Conservation (phyloP, 257 asterid species). For the Thymus quinquecostatus region DNA sequence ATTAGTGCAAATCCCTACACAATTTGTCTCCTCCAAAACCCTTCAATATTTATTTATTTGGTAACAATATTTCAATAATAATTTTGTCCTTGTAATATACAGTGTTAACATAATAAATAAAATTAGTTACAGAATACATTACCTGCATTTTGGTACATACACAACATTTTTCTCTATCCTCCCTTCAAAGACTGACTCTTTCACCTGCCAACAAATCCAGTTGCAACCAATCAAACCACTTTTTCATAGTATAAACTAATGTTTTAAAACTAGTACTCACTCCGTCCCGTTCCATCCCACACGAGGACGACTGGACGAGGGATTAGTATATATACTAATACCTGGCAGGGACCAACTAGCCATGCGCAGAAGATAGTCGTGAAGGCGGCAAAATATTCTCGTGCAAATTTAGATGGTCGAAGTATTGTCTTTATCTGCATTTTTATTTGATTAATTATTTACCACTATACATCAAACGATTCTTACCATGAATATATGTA, state of each 20-base stretch:
- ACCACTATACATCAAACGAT: too few relatives aligned
- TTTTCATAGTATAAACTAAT: not conserved
- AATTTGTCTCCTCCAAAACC: constrained; percentile 86
- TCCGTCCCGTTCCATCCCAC: too few relatives aligned
- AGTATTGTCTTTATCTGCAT: constrained; percentile 56
- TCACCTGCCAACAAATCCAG: constrained; percentile 49
- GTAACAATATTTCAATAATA: not conserved
- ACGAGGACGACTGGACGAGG: too few relatives aligned
- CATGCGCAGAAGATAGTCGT: constrained; percentile 82
- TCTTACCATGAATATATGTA: too few relatives aligned
- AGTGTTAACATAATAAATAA: too few relatives aligned
- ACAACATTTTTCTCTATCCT: constrained; percentile 76
- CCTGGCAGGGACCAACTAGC: constrained; percentile 93
- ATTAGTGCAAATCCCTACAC: constrained; percentile 97
- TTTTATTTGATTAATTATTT: too few relatives aligned
- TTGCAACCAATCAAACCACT: not conserved
- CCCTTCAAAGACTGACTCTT: constrained; percentile 70
- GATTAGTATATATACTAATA: constrained; percentile 3
- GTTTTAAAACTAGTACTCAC: too few relatives aligned
- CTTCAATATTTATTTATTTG: constrained; percentile 36
- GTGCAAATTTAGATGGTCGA: constrained; percentile 62
- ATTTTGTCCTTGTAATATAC: not conserved
- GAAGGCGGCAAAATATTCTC: constrained; percentile 73
- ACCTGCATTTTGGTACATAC: constrained; percentile 92
- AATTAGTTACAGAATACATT: not conserved